Conservation (phyloP, 768 basidiomycete species). For the Lentinula detonsa region DNA sequence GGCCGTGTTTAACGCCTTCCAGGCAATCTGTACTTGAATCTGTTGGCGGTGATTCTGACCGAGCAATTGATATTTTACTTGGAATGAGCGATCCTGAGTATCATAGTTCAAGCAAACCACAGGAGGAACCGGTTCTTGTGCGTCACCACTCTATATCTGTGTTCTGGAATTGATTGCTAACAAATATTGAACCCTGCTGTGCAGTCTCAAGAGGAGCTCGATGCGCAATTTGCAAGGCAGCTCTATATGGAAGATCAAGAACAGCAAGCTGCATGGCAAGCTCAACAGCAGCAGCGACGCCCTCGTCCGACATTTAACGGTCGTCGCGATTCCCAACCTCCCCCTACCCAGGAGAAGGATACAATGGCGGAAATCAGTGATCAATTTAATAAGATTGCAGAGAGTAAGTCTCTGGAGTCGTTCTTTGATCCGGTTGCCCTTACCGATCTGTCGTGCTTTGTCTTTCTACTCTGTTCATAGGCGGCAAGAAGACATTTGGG, state of each 20-base stretch:
- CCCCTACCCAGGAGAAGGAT: slow-evolving; percentile 29
- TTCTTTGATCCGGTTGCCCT: neutral
- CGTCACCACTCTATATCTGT: slow-evolving; percentile 7
- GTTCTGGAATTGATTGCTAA: neutral
- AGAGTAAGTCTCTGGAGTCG: slow-evolving; percentile 44
- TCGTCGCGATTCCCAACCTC: slow-evolving; percentile 9
- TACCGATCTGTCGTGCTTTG: neutral
- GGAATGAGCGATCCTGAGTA: slow-evolving; percentile 86
- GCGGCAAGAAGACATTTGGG: slow-evolving; percentile 75
- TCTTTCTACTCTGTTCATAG: slow-evolving; percentile 24
- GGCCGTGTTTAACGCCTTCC: neutral
- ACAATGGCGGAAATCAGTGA: slow-evolving; percentile 67
- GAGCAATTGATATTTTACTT: slow-evolving; percentile 69
- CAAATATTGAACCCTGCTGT: neutral
- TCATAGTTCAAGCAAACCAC: slow-evolving; percentile 28
- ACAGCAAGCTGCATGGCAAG: slow-evolving; percentile 30
- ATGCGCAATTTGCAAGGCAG: slow-evolving; percentile 73
- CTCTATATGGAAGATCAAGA: slow-evolving; percentile 58
- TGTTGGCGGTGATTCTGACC: slow-evolving; percentile 63
- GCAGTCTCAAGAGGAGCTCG: slow-evolving; percentile 62
- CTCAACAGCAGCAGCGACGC: slow-evolving; percentile 18
- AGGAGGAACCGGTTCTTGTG: slow-evolving; percentile 11
- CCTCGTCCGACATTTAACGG: slow-evolving; percentile 3
- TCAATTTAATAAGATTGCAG: slow-evolving; percentile 70
- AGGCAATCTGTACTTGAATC: slow-evolving; percentile 71